Evolutionary conservation across 2,329 filamentous ascomycete species (phyloP).

Genomic region (Pseudonectria buxi): DNA sequence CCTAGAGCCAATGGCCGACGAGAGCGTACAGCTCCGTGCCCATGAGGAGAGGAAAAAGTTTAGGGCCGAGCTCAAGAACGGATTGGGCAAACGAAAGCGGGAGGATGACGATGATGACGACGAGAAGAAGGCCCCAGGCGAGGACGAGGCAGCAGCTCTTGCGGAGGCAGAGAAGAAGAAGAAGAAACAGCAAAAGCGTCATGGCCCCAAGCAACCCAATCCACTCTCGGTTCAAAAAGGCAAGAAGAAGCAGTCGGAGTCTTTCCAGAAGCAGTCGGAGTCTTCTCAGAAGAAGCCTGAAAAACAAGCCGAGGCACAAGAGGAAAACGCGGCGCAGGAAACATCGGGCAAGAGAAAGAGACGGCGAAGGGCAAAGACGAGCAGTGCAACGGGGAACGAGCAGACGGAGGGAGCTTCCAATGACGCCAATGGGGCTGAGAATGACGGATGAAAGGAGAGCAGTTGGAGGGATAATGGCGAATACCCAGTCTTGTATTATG

Average conservation of each 20-base stretch:
- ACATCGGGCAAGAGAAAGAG: conserved; percentile 25
- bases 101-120: conserved; percentile 31
- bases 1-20: conserved; percentile 63
- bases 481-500: conserved; percentile 11
- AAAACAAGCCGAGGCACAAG: conserved; percentile 27
- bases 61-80: conserved; percentile 56
- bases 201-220: conserved; percentile 63
- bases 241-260: conserved; percentile 41
- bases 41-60: conserved; percentile 70
- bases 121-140: conserved; percentile 11
- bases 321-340: conserved; percentile 16
- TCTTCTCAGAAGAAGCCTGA: conserved; percentile 20
- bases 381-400: conserved; percentile 9
- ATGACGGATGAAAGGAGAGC: conserved; percentile 9
- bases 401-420: conserved; percentile 6
- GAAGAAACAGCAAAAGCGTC: conserved; percentile 53
- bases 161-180: conserved; percentile 37
- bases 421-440: conserved; percentile 11
- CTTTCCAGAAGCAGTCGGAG: conserved; percentile 17
- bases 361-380: conserved; percentile 24
- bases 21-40: conserved; percentile 56
- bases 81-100: conserved; percentile 44
- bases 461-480: conserved; percentile 1
- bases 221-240: conserved; percentile 64
- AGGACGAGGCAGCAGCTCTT: conserved; percentile 4